These are phyloP conservation scores for Dothideomycetes sp. DNA, from an alignment of 2,329 filamentous ascomycete genomes.

Conservation along the genomic window DNA sequence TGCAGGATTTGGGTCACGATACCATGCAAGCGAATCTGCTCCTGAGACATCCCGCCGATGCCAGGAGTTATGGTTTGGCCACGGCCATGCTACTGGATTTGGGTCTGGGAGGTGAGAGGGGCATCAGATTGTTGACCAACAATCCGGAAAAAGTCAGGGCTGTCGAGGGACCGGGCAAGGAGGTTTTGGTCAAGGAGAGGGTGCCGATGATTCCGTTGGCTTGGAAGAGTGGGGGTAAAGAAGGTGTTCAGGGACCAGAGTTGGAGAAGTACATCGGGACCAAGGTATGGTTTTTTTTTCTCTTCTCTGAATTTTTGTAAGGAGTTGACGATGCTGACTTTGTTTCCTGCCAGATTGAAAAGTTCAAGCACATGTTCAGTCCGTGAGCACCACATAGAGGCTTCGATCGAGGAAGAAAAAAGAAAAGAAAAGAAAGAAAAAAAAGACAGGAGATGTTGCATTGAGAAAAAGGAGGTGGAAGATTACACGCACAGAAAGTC, in stretches of 20 bases:
- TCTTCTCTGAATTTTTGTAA: not conserved
- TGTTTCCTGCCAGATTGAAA: conserved; percentile 35
- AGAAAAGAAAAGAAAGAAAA: too few species aligned
- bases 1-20: conserved; percentile 94
- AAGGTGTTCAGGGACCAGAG: conserved; percentile 77
- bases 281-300: conserved; percentile 55
- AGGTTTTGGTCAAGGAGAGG: conserved; percentile 78
- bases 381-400: too few species aligned
- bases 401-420: too few species aligned
- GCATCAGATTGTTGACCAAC: conserved; percentile 81
- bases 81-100: conserved; percentile 89
- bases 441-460: too few species aligned
- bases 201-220: conserved; percentile 93
- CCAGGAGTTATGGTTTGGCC: conserved; percentile 88
- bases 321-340: conserved; percentile 15
- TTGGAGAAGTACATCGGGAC: conserved; percentile 91
- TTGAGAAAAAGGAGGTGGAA: too few species aligned
- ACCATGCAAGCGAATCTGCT: conserved; percentile 93
- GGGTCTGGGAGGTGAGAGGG: conserved; percentile 57
- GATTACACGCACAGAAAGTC: too few species aligned
- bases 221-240: conserved; percentile 70
- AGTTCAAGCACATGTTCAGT: conserved; percentile 44
- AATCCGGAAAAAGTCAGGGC: conserved; percentile 96
- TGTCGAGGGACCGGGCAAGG: conserved; percentile 81
- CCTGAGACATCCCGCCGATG: conserved; percentile 85